These are phyloP conservation scores for Fusarium sp. DNA, from an alignment of 2,329 filamentous ascomycete genomes.

Conservation along the genomic window DNA sequence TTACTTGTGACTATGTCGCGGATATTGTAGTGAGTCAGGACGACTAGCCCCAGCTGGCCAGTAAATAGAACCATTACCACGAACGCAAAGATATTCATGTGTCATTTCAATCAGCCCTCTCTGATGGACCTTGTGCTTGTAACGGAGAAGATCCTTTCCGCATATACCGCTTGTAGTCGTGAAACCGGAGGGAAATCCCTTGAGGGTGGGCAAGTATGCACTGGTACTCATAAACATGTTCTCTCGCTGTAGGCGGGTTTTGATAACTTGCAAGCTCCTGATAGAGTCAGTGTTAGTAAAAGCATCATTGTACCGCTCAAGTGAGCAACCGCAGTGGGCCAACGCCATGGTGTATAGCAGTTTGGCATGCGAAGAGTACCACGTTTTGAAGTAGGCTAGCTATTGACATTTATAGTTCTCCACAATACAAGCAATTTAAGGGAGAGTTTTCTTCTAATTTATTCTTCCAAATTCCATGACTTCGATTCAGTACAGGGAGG, in stretches of 20 bases:
- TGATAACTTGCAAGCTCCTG: background rate
- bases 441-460: background rate
- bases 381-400: fast-evolving
- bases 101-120: conserved; percentile 14
- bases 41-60: background rate
- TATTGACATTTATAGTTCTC: background rate
- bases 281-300: background rate
- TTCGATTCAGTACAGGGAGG: too few relatives aligned
- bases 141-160: background rate
- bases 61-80: background rate
- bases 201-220: background rate
- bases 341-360: background rate
- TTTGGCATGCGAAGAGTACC: background rate
- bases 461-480: background rate
- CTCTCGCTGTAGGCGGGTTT: background rate
- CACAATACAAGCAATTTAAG: background rate
- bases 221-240: background rate
- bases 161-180: background rate
- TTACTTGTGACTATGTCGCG: conserved; percentile 5
- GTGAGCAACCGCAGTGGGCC: conserved; percentile 1
- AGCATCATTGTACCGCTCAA: background rate
- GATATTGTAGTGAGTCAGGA: background rate
- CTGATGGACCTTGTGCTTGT: background rate
- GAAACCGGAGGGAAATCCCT: background rate
- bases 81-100: conserved; percentile 13